Conservation (phyloP, 2,329 filamentous ascomycete genomes). For the Drechslerella dactyloides region DNA sequence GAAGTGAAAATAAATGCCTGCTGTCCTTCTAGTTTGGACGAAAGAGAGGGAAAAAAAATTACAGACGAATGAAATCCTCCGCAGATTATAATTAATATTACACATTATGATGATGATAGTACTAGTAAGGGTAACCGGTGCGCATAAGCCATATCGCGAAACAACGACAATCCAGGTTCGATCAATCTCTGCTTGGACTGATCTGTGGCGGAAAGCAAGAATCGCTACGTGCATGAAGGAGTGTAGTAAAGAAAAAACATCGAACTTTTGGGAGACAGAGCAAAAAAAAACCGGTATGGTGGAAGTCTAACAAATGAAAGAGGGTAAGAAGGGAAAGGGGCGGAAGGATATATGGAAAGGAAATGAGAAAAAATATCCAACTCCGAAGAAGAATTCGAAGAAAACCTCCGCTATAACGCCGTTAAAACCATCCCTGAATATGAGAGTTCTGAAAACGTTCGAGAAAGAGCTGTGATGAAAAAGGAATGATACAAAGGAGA, state of each 20-base stretch:
- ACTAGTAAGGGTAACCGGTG: not conserved
- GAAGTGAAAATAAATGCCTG: too few species aligned
- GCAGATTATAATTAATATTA: conserved; percentile 1
- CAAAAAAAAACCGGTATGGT: too few species aligned
- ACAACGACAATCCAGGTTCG: not conserved
- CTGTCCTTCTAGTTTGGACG: not conserved
- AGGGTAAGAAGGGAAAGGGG: not conserved
- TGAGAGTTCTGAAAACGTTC: not conserved
- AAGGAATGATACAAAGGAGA: not conserved
- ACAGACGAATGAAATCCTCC: not conserved
- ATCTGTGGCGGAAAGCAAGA: not conserved
- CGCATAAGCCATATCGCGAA: conserved; percentile 8
- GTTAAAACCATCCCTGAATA: not conserved
- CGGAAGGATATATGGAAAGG: not conserved
- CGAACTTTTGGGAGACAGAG: not conserved
- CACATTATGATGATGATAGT: not conserved
- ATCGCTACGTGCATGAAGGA: conserved; percentile 1
- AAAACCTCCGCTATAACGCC: conserved; percentile 3
- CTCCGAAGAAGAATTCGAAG: not conserved
- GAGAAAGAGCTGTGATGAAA: not conserved
- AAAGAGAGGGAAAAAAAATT: conserved; percentile 5
- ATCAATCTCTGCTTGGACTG: not conserved
- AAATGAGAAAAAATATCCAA: not conserved
- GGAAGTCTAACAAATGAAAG: conserved; percentile 7
- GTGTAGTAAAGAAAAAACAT: not conserved